These are phyloP conservation scores for Globisporangium alternatum DNA, from an alignment of 352 stramenopile genomes.

Conservation along the genomic window DNA sequence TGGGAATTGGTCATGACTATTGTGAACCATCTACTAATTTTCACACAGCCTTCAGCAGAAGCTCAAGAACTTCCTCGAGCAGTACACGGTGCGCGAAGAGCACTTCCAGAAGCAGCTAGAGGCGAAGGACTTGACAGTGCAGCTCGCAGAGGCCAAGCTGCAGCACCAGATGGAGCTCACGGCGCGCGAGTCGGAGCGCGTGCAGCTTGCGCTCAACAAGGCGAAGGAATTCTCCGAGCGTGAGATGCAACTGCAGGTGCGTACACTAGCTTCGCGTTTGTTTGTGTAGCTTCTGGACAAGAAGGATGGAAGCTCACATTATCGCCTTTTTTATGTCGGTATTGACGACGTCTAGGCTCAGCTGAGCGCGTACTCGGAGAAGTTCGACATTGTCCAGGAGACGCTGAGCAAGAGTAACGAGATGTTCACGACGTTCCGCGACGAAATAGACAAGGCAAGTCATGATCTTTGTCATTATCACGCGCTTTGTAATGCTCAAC, in stretches of 20 bases:
- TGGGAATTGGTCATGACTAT: neutral
- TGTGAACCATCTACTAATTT: neutral
- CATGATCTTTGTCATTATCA: neutral
- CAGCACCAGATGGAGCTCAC: slow-evolving; percentile 79
- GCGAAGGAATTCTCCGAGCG: slow-evolving; percentile 78
- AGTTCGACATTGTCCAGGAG: slow-evolving; percentile 84
- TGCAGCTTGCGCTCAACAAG: slow-evolving; percentile 79
- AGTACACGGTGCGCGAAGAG: slow-evolving; percentile 78
- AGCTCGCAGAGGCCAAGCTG: slow-evolving; percentile 80
- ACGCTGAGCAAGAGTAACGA: slow-evolving; percentile 84
- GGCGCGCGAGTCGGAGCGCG: slow-evolving; percentile 57
- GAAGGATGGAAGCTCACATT: neutral
- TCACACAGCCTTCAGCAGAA: slow-evolving; percentile 70
- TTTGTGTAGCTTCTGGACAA: neutral
- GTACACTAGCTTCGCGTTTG: neutral
- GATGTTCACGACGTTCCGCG: slow-evolving; percentile 80
- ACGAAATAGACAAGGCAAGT: slow-evolving; percentile 81
- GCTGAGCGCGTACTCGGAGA: slow-evolving; percentile 81
- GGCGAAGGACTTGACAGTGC: slow-evolving; percentile 76
- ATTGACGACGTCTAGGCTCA: slow-evolving; percentile 31
- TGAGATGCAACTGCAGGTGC: slow-evolving; percentile 70
- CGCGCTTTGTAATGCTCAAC: neutral
- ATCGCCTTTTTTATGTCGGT: neutral
- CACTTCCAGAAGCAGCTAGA: slow-evolving; percentile 83
- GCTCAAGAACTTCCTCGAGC: slow-evolving; percentile 78